Evolutionary conservation across 768 basidiomycete genomes (phyloP).

Genomic region (Cantharellus cinnabarinus): DNA sequence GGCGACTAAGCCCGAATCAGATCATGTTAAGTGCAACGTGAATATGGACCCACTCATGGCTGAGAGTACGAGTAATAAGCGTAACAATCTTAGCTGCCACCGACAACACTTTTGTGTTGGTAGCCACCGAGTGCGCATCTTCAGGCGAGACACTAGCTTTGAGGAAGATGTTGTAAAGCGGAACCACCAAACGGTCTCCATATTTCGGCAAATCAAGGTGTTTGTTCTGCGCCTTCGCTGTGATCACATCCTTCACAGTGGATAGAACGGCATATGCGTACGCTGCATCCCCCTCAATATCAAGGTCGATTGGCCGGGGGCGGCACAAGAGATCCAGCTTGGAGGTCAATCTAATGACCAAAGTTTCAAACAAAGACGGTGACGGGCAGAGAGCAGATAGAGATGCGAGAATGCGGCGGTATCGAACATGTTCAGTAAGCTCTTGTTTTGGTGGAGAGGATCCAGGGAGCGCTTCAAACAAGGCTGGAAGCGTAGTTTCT

Average conservation of each 20-base stretch:
- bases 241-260: slow-evolving; percentile 42
- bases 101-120: slow-evolving; percentile 27
- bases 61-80: slow-evolving; percentile 41
- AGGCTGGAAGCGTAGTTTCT: slow-evolving; percentile 55
- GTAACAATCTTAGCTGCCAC: slow-evolving; percentile 48
- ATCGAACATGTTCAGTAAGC: slow-evolving; percentile 33
- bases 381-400: slow-evolving; percentile 55
- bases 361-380: slow-evolving; percentile 60
- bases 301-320: slow-evolving; percentile 14
- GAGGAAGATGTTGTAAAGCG: slow-evolving; percentile 47
- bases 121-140: slow-evolving; percentile 4
- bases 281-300: slow-evolving; percentile 49
- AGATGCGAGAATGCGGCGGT: slow-evolving; percentile 45
- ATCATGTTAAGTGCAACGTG: not conserved
- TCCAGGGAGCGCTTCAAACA: slow-evolving; percentile 61
- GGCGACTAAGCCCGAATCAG: slow-evolving; percentile 27
- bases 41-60: slow-evolving; percentile 36
- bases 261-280: slow-evolving; percentile 71
- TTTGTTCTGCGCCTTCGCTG: slow-evolving; percentile 26
- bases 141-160: slow-evolving; percentile 16
- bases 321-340: slow-evolving; percentile 36
- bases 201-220: slow-evolving; percentile 67
- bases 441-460: slow-evolving; percentile 35
- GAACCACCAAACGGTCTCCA: slow-evolving; percentile 51
- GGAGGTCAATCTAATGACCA: slow-evolving; percentile 55